Evolutionary conservation across 2,329 filamentous ascomycete genomes (phyloP).

Genomic region (Metarhizium sp.): DNA sequence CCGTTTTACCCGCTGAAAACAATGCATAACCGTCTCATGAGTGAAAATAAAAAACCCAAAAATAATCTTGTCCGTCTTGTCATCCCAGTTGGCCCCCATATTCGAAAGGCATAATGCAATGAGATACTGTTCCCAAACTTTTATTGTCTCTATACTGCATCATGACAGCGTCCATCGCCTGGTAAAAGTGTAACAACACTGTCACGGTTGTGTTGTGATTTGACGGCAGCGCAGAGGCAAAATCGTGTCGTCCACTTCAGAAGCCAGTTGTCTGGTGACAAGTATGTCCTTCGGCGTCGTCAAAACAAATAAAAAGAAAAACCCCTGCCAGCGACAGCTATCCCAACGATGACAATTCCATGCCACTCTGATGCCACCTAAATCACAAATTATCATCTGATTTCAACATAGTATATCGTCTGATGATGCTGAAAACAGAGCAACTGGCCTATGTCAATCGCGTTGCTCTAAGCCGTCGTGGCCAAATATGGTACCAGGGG

Average conservation of each 20-base stretch:
- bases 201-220: not conserved
- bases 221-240: not conserved
- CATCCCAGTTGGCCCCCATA: slow-evolving; percentile 10
- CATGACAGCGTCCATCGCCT: slow-evolving; percentile 3
- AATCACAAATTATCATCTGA: not conserved
- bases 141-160: slow-evolving; percentile 9
- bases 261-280: not conserved
- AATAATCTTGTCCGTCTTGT: not conserved
- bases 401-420: no score
- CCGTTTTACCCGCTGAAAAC: slow-evolving; percentile 25
- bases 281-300: not conserved
- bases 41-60: not conserved
- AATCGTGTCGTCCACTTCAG: not conserved
- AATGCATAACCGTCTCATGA: slow-evolving; percentile 29
- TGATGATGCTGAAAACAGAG: not conserved
- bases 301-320: slow-evolving; percentile 1
- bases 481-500: not conserved
- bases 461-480: not conserved
- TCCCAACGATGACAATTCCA: not conserved
- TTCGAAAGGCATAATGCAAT: slow-evolving; percentile 16
- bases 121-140: slow-evolving; percentile 20
- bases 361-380: not conserved
- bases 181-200: not conserved
- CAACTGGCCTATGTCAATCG: not conserved
- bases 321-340: not conserved